phyloP scores from a whole-genome alignment of 23 red algal genomes.

The Gracilaria domingensis region DNA sequence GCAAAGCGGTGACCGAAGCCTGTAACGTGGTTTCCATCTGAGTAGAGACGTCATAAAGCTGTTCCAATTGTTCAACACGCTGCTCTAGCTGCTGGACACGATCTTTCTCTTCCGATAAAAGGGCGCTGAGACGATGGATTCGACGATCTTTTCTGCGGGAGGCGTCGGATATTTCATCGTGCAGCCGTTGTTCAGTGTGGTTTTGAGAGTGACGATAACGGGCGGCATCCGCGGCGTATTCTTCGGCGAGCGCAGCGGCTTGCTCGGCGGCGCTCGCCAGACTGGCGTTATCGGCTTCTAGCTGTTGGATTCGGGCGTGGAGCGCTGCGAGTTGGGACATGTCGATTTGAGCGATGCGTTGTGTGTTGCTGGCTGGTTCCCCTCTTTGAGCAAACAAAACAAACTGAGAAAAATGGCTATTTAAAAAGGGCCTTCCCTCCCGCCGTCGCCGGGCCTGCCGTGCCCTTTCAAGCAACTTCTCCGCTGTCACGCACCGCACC shows the following conservation, averaged over 20 bases:
- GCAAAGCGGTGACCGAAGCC: conserved; percentile 4
- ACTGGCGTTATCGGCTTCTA: conserved; percentile 27
- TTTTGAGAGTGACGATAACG: conserved; percentile 44
- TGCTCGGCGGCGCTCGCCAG: conserved; percentile 21
- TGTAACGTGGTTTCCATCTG: conserved; percentile 17
- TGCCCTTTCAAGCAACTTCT: too few relatives aligned
- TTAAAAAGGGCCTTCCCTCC: too few relatives aligned
- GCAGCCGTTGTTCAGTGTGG: conserved; percentile 22
- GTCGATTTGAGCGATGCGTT: too few relatives aligned
- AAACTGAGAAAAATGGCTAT: too few relatives aligned
- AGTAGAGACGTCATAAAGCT: conserved; percentile 4
- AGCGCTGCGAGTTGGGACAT: neutral
- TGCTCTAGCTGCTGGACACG: neutral
- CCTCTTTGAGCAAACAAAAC: too few relatives aligned
- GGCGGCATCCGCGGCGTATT: conserved; percentile 36
- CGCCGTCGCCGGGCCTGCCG: too few relatives aligned
- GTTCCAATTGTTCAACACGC: conserved; percentile 13
- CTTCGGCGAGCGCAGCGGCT: conserved; percentile 13
- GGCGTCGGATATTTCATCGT: conserved; percentile 40
- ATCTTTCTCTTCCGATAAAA: conserved; percentile 28
- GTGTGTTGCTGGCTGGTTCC: too few relatives aligned
- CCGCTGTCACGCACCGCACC: too few relatives aligned
- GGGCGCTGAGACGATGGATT: conserved; percentile 23
- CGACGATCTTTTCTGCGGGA: conserved; percentile 31
- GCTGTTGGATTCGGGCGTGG: conserved; percentile 33